phyloP scores from a whole-genome alignment of 257 asterid genomes.

The Craterostigma plantagineum region DNA sequence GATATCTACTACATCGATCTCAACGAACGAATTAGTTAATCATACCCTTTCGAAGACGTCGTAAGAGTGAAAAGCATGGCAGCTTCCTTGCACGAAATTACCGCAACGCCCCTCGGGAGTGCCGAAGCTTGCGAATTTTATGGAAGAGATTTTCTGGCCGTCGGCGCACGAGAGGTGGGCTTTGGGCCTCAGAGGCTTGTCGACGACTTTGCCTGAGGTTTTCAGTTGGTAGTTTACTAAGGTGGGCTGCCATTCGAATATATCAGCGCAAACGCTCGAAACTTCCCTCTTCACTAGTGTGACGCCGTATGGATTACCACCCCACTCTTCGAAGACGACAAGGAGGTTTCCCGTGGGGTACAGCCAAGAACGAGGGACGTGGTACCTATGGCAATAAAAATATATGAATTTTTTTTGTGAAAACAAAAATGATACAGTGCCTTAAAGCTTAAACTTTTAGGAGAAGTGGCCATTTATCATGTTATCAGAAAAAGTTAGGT shows the following conservation, averaged over 20 bases:
- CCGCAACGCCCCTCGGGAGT: constrained; percentile 81
- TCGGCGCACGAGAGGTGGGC: constrained; percentile 62
- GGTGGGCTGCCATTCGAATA: constrained; percentile 80
- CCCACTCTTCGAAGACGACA: constrained; percentile 85
- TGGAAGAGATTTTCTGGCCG: constrained; percentile 58
- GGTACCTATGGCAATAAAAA: constrained; percentile 43
- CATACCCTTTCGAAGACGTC: constrained; percentile 80
- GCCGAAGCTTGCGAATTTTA: constrained; percentile 91
- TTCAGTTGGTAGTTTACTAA: constrained; percentile 52
- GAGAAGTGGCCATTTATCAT: too few relatives aligned
- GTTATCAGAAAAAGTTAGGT: too few relatives aligned
- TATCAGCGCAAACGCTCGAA: constrained; percentile 60
- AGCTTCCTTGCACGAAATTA: constrained; percentile 46
- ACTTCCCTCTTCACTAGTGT: constrained; percentile 53
- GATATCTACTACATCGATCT: too few relatives aligned
- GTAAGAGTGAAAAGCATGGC: constrained; percentile 70
- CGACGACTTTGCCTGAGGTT: constrained; percentile 54
- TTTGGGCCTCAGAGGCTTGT: constrained; percentile 60
- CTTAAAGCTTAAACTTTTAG: too few relatives aligned
- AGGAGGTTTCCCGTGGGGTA: constrained; percentile 50
- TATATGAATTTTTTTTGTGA: too few relatives aligned
- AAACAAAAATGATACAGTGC: too few relatives aligned
- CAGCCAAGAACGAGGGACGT: constrained; percentile 90
- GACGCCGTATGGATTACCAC: constrained; percentile 71
- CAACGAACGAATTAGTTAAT: too few relatives aligned